Evolutionary conservation across 2,329 filamentous ascomycete genomes (phyloP), one percentile per base, ranked within the genome.

Genomic region (Trichoderma cornu-damae): DNA sequence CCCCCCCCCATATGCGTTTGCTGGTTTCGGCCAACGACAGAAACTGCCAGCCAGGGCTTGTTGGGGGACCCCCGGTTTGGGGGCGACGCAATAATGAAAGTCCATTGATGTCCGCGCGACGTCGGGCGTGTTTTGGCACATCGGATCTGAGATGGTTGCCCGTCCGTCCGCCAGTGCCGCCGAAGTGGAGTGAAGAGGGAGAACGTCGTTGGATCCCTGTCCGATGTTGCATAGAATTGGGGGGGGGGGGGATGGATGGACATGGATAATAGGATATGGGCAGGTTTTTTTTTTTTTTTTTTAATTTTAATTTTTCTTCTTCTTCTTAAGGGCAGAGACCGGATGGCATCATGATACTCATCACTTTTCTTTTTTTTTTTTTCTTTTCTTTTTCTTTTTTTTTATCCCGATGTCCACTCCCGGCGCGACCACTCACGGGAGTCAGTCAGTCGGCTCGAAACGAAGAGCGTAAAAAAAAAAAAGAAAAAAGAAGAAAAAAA

Each of bases 81-180:
- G 49, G 47, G 47, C 32, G 38, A 58, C 56, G 56, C 48, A 58
- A 52, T 49, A 47, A 37, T 38, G 40, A 44, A 34, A 49, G 53
- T 38, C 52, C 30, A 55, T 55, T n/a, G 52, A 55, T 55, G 52
- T 22, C 42, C 32, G 52, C 52, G 47, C 42, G 24, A 47, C 52
- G 42, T 55, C 52, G 52, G 52, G 52, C 52, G 52, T 38, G 46
- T 32, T 58, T 46, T 52, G 56, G 44, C 53, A 28, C 53, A 57
- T 57, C 44, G 44, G 46, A 48, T 57, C 53, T 57, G 46, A 57
- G 46, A 57, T 49, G 44, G 37, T 22, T 35, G 37, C 47, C 50
- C 38, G 38, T 26, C 35, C 34, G 54, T 57, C 54, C 54, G 37
- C 26, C 54, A 57, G 46, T 43, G 54, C 46, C 54, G 54, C 46